These are phyloP conservation scores for Xylaria scruposa DNA, from an alignment of 495 filamentous ascomycete genomes.

Conservation along the genomic window DNA sequence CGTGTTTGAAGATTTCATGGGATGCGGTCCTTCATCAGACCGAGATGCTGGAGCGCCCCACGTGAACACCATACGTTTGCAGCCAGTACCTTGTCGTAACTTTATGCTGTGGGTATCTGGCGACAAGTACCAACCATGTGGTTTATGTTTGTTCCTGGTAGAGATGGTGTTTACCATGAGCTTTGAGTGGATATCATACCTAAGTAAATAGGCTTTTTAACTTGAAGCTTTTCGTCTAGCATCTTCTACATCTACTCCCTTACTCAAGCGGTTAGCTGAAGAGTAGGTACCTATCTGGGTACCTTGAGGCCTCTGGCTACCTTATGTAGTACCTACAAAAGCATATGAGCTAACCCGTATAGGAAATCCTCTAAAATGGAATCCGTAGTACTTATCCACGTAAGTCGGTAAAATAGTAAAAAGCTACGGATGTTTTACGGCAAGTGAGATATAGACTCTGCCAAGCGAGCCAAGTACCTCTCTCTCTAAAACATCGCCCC, in stretches of 20 bases:
- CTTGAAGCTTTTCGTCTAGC: background rate
- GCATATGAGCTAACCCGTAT: background rate
- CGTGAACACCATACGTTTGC: constrained; percentile 17
- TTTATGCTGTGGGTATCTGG: background rate
- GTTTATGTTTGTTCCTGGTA: background rate
- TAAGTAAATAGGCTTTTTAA: background rate
- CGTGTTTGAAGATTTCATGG: constrained; percentile 23
- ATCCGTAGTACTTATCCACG: background rate
- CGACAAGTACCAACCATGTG: background rate
- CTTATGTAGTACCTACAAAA: no score
- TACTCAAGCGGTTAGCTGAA: background rate
- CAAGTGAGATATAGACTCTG: background rate
- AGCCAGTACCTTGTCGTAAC: background rate
- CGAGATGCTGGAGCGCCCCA: constrained; percentile 20
- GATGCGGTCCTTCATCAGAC: constrained; percentile 19
- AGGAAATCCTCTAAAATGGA: background rate
- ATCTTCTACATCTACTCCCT: background rate
- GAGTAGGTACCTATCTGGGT: background rate
- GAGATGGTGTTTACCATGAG: background rate
- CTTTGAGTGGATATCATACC: background rate
- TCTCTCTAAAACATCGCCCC: background rate
- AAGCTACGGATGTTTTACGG: background rate
- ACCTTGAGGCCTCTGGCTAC: background rate
- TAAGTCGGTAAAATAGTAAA: background rate
- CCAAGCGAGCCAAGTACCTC: no score